Evolutionary conservation across 768 basidiomycete species (phyloP), one percentile per base, ranked within the genome.

Genomic region (Naganishia randhawae): DNA sequence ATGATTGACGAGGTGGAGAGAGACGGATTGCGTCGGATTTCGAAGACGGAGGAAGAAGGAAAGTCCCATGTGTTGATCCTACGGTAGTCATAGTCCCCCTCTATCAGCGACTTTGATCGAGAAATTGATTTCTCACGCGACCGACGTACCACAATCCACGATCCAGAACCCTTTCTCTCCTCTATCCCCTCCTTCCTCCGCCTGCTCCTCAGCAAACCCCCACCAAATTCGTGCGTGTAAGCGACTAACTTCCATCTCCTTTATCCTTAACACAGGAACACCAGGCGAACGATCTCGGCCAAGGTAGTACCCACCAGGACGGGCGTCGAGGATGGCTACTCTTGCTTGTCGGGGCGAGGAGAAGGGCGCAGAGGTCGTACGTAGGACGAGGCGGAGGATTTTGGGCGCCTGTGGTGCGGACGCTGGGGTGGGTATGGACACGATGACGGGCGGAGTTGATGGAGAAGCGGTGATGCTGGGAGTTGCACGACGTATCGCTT

Each of bases 11-110:
- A 0, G 77, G 42, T 42, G 65, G 67, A 7, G 77, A 77, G 16
- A 79, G 67, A 19, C 78, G 73, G 6, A 16, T 42, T 2, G 48
- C 37, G 5, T 63, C 63, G 22, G 55, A 11, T 48, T 65, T 67
- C 6, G 57, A 41, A 35, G 41, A n/a, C 1, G 53, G 62, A 3
- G 61, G 37, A 3, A 72, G 69, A 27, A 69, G 25, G 57, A 76
- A 75, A 0, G 78, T 77, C 7, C 78, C 78, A 54, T 77, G 77
- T 16, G 77, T 78, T 6, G 78, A 79, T 6, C 78, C 77, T 78
- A 41, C 1, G 7, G 53, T 4, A 37, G 4, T 33, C 16, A 48
- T 7, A n/a, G 27, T 53, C 7, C 35, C 32, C 14, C 31, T 54
- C 33, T 19, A 35, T 19, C 9, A 37, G n/a, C 4, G 17, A 35